Base-by-base conservation (phyloP, 495 filamentous ascomycete genomes). In the Tuber magnatum region DNA sequence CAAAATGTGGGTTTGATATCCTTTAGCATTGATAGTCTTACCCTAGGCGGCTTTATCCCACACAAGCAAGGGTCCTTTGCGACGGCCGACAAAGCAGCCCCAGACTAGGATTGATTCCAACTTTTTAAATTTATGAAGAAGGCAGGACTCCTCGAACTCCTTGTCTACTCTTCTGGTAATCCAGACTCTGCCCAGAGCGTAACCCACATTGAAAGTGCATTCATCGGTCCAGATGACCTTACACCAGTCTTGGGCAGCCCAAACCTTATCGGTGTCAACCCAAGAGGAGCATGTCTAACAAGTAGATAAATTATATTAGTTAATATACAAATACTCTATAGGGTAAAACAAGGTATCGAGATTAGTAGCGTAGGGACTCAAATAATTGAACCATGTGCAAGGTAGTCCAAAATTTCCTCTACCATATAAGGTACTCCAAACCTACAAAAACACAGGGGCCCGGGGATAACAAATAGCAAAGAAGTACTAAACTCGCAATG, bases 111-210 rank as follows among this genome's bases (percentile, higher is more conserved):
- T 68, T 2, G 72, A 71, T 40, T 41, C 42, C n/a, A 41, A 22
- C 42, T 77, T 75, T 10, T 46, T 48, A 28, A 77, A 77, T 71
- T 77, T 74, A 24, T 39, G 73, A 22, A 77, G 39, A 28, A 77
- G 70, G 70, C 41, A 77, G 70, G 48, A 61, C 42, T 71, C n/a
- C 1, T 40, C 35, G 56, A 51, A 77, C 39, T 46, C 73, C 48
- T 75, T 73, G 0, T 16, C 69, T 9, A 42, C 40, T 10, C 8
- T 24, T 12, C 42, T 18, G 3, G 69, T 75, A 51, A 77, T 69
- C 7, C 73, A 75, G 1, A 20, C 69, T 44, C 51, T 68, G 32
- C 76, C 69, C 20, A 46, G 38, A 48, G 32, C 42, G 2, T 42
- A 43, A 41, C 41, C 48, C 5, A 75, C 40, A 69, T 74, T 72